Evolutionary conservation across 257 asterid species (phyloP), one percentile per base, ranked within the genome.

Genomic region (Oldenlandia corymbosa): DNA sequence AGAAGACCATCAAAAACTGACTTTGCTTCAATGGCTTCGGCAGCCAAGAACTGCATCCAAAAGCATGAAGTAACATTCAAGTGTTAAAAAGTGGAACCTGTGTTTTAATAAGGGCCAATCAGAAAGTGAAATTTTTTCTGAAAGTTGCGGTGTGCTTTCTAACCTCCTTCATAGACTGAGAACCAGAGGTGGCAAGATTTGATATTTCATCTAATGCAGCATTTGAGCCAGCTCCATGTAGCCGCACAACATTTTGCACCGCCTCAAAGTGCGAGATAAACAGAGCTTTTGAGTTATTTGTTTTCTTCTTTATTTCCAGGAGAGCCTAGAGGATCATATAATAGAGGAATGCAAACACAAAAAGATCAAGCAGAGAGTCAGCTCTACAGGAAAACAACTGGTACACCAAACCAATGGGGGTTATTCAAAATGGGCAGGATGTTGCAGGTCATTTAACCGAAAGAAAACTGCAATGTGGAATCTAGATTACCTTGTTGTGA

Each of bases 191-290:
- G 43, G 85, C 80, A 83, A 73, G 69, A 72, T 80, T 71, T 43
- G 87, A 80, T 52, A 90, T 64, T 64, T 87, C 94, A 68, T 85
- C 94, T 72, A 83, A 73, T 63, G 84, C 82, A 65, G 90, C 84
- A 80, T 81, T 80, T 24, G 74, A 79, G 69, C 78, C 76, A 55
- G 87, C 83, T 73, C 89, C 87, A 68, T 90, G 90, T 73, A 89
- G 75, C 66, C 83, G 76, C 71, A 77, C 91, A 67, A 87, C 85
- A 79, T 85, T 80, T 73, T 85, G 92, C 70, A 87, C 62, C 54
- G 87, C 90, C 88, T 87, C 97, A 70, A 87, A 74, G 71, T 90
- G 91, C 66, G 95, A 87, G 49, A 79, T 50, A 76, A 76, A 85
- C 73, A 80, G 73, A 30, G 77, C 73, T 79, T 81, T 82, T 24